phyloP scores from a whole-genome alignment of 1,139 yeast genomes.

The Protomyces gravidus region DNA sequence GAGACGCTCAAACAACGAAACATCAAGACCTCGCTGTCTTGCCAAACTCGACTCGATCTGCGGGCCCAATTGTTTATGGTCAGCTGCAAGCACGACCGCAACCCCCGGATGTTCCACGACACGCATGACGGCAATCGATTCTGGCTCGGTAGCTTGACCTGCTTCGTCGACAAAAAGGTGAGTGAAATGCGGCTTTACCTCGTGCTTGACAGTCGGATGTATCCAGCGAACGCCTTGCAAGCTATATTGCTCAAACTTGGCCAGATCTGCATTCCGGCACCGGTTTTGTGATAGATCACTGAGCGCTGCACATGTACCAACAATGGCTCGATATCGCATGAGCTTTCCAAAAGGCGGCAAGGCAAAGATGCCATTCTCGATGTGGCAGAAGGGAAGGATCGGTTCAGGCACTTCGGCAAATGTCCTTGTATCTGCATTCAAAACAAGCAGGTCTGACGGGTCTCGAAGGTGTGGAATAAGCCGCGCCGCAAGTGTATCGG shows the following conservation, averaged over 20 bases:
- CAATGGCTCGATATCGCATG: constrained; percentile 31
- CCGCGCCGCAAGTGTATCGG: constrained; percentile 34
- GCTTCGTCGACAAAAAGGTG: constrained; percentile 34
- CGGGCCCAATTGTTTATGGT: constrained; percentile 34
- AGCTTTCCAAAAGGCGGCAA: constrained; percentile 30
- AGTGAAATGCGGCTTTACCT: constrained; percentile 31
- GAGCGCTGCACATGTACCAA: constrained; percentile 33
- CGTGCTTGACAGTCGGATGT: not conserved
- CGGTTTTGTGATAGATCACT: constrained; percentile 28
- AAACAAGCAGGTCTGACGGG: constrained; percentile 30
- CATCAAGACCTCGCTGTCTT: constrained; percentile 26
- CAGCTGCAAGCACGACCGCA: constrained; percentile 33
- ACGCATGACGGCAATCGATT: constrained; percentile 31
- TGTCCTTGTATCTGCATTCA: constrained; percentile 28
- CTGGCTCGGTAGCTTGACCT: constrained; percentile 34
- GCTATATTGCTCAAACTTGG: constrained; percentile 24
- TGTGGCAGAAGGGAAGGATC: constrained; percentile 31
- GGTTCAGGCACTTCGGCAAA: constrained; percentile 33
- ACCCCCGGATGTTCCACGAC: constrained; percentile 28
- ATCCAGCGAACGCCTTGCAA: constrained; percentile 13
- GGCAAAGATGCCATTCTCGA: constrained; percentile 29
- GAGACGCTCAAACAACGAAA: constrained; percentile 33
- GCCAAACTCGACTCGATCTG: constrained; percentile 29
- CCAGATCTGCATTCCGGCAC: constrained; percentile 30
- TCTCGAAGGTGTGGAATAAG: constrained; percentile 23